Evolutionary conservation across 1,284 basidiomycete species (phyloP).

Genomic region (Somion occarium): DNA sequence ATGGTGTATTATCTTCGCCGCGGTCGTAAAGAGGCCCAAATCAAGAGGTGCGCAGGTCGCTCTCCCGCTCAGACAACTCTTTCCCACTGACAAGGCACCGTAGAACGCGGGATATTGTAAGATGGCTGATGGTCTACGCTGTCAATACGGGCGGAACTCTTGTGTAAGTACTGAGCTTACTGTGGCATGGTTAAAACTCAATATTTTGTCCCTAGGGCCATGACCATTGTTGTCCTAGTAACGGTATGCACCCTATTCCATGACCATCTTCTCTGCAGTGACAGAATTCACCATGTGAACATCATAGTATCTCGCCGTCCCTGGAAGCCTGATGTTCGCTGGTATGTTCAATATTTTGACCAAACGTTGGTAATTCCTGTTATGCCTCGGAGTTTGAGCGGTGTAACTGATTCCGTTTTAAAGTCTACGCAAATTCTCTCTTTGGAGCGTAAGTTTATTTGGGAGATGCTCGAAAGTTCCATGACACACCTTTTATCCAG

Average conservation of each 20-base stretch:
- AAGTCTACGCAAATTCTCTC: not conserved
- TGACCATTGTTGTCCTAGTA: not conserved
- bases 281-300: not conserved
- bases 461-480: not conserved
- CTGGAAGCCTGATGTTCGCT: not conserved
- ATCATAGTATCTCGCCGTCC: not conserved
- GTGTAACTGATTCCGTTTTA: not conserved
- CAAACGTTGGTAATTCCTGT: not conserved
- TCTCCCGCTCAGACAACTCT: not conserved
- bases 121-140: not conserved
- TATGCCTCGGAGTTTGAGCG: not conserved
- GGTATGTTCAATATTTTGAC: not conserved
- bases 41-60: not conserved
- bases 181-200: not conserved
- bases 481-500: not conserved
- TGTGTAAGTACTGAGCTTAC: not conserved
- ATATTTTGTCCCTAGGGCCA: not conserved
- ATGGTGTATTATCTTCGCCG: not conserved
- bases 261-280: not conserved
- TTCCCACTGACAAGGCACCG: not conserved
- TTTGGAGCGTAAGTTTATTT: not conserved
- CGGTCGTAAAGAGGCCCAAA: not conserved
- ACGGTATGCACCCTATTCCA: not conserved
- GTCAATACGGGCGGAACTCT: not conserved
- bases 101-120: not conserved